Evolutionary conservation across 495 filamentous ascomycete genomes (phyloP).

Genomic region (Penicillium nucicola): DNA sequence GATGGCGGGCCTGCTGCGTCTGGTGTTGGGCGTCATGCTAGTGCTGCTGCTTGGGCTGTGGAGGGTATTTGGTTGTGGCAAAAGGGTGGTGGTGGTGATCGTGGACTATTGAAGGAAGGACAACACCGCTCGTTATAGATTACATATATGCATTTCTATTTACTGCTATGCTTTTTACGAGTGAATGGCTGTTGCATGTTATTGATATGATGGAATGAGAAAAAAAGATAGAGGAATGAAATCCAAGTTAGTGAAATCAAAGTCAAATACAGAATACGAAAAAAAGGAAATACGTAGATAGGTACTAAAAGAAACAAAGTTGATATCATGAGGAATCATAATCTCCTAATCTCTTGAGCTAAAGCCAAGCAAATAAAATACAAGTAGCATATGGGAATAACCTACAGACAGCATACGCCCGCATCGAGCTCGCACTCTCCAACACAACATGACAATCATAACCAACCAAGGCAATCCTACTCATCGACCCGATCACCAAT

Average conservation of each 20-base stretch:
- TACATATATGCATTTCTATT: background rate
- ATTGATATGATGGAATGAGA: no score
- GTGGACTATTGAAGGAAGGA: constrained; percentile 38
- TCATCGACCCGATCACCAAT: constrained; percentile 57
- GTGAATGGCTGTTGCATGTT: no score
- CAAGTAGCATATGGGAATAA: background rate
- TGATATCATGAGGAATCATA: no score
- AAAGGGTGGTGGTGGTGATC: constrained; percentile 65
- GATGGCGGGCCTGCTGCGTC: constrained; percentile 16
- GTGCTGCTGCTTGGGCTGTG: constrained; percentile 74
- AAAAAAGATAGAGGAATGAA: no score
- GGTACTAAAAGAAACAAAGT: no score
- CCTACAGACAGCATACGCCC: no score
- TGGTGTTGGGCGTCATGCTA: constrained; percentile 51
- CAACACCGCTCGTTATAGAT: constrained; percentile 29
- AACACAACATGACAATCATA: background rate
- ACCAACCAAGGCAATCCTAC: constrained; percentile 14
- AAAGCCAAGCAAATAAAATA: background rate
- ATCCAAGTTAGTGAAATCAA: no score
- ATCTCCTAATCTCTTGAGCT: no score
- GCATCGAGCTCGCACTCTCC: background rate
- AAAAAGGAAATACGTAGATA: no score
- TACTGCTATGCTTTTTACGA: background rate
- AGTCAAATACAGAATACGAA: no score
- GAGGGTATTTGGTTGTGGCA: constrained; percentile 92